Conservation (phyloP, 768 basidiomycete genomes). For the Phlebiopsis flavidoalba region DNA sequence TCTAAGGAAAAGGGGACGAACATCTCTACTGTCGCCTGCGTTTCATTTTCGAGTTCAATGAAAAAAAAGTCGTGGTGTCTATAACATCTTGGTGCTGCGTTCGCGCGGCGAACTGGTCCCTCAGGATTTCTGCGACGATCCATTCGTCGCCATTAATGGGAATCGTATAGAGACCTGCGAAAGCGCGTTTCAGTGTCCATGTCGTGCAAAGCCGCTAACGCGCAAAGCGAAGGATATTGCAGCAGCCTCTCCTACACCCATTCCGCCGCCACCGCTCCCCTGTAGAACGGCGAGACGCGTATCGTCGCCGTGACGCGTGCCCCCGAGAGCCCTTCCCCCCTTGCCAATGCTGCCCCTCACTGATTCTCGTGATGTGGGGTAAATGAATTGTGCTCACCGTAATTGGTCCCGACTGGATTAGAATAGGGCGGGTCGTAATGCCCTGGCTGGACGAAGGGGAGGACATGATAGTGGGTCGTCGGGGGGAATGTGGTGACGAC, state of each 20-base stretch:
- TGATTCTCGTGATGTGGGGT: neutral
- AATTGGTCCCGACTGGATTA: constrained; percentile 25
- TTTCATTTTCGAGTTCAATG: constrained; percentile 47
- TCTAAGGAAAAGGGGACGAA: constrained; percentile 71
- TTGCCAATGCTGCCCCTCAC: neutral
- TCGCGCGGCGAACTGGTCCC: constrained; percentile 79
- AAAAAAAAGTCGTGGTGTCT: constrained; percentile 46
- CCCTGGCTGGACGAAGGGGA: constrained; percentile 13
- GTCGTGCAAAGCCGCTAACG: neutral
- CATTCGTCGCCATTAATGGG: constrained; percentile 78
- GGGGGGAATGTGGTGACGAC: constrained; percentile 2
- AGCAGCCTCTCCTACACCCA: neutral
- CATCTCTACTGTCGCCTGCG: constrained; percentile 71
- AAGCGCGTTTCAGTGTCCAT: neutral
- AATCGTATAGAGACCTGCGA: constrained; percentile 76
- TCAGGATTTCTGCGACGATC: constrained; percentile 88
- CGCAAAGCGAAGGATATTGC: neutral
- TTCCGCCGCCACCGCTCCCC: neutral
- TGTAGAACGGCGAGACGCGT: neutral
- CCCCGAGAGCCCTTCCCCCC: neutral
- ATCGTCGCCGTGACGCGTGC: neutral
- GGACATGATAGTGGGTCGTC: constrained; percentile 13
- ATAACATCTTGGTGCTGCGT: constrained; percentile 43
- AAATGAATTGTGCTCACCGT: constrained; percentile 23
- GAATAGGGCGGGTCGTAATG: constrained; percentile 26